phyloP scores from a whole-genome alignment of 495 filamentous ascomycete genomes.

The Hypoxylon rickii region DNA sequence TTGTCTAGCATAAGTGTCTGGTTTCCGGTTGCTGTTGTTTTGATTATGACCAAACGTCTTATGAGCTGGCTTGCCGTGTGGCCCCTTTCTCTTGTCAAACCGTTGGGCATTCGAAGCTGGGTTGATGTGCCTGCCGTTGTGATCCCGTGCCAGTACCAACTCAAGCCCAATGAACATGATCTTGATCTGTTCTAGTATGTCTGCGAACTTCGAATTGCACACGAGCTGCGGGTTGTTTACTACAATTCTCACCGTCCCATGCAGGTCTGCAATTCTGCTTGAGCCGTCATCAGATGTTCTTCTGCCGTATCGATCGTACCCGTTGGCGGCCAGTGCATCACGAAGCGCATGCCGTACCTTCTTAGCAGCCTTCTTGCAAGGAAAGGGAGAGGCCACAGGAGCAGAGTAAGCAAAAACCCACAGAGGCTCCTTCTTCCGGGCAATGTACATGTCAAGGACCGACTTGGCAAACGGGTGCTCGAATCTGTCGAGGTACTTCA shows the following conservation, averaged over 20 bases:
- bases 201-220: slow-evolving; percentile 28
- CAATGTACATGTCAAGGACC: slow-evolving; percentile 36
- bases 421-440: slow-evolving; percentile 42
- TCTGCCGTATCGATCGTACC: slow-evolving; percentile 60
- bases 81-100: no score
- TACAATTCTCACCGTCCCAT: slow-evolving; percentile 37
- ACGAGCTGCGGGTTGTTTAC: slow-evolving; percentile 20
- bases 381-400: slow-evolving; percentile 49
- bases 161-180: slow-evolving; percentile 17
- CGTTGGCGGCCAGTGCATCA: slow-evolving; percentile 58
- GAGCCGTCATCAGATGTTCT: slow-evolving; percentile 16
- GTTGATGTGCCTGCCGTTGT: slow-evolving; percentile 1
- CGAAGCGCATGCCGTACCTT: slow-evolving; percentile 58
- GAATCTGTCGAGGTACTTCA: slow-evolving; percentile 36
- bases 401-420: slow-evolving; percentile 51
- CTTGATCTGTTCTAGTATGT: slow-evolving; percentile 24
- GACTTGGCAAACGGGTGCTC: slow-evolving; percentile 44
- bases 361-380: slow-evolving; percentile 57
- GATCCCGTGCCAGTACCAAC: slow-evolving; percentile 4
- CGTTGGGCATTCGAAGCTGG: not conserved
- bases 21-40: no score
- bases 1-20: no score
- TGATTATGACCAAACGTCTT: no score
- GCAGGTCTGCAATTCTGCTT: slow-evolving; percentile 20
- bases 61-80: no score